Percentiles rank a stretch among this genome's conserved stretches.
phyloP scores from a whole-genome alignment of 495 filamentous ascomycete genomes.

The Hypoxylon rickii region DNA sequence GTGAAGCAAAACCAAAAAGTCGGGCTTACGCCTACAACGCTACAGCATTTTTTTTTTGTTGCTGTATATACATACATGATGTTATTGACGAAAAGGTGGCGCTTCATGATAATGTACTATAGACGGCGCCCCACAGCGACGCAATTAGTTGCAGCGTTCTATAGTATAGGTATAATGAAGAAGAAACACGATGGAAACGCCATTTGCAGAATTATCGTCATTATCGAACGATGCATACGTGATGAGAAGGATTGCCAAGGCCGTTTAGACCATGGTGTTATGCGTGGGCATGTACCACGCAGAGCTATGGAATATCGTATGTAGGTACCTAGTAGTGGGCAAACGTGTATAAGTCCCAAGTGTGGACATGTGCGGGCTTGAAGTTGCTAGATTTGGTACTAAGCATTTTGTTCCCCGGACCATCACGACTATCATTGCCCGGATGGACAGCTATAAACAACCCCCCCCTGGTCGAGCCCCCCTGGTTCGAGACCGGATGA shows the following conservation, averaged over 20 bases:
- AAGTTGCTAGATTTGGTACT: constrained; percentile 14
- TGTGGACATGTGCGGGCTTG: not conserved
- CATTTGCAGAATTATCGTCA: constrained; percentile 29
- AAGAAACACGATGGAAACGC: constrained; percentile 32
- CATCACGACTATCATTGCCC: constrained; percentile 24
- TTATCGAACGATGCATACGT: constrained; percentile 32
- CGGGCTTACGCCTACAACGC: constrained; percentile 4
- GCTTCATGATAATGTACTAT: constrained; percentile 23
- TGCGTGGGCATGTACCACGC: too few relatives aligned
- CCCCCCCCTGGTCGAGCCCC: constrained; percentile 1
- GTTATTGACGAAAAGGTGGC: constrained; percentile 24
- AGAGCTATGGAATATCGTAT: not conserved
- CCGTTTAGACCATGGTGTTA: constrained; percentile 5
- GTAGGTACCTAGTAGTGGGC: not conserved
- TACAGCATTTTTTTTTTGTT: constrained; percentile 8
- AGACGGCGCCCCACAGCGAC: constrained; percentile 22
- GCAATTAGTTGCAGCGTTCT: constrained; percentile 15
- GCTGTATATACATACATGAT: constrained; percentile 26
- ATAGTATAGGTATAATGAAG: constrained; percentile 33
- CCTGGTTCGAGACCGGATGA: constrained; percentile 12
- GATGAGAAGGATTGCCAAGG: constrained; percentile 24
- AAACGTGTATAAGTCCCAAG: not conserved
- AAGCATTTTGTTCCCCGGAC: constrained; percentile 9
- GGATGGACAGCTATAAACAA: constrained; percentile 7
- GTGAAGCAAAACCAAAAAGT: constrained; percentile 9